phyloP scores from a whole-genome alignment of 352 stramenopile genomes.

The Phytopythium sindhum region DNA sequence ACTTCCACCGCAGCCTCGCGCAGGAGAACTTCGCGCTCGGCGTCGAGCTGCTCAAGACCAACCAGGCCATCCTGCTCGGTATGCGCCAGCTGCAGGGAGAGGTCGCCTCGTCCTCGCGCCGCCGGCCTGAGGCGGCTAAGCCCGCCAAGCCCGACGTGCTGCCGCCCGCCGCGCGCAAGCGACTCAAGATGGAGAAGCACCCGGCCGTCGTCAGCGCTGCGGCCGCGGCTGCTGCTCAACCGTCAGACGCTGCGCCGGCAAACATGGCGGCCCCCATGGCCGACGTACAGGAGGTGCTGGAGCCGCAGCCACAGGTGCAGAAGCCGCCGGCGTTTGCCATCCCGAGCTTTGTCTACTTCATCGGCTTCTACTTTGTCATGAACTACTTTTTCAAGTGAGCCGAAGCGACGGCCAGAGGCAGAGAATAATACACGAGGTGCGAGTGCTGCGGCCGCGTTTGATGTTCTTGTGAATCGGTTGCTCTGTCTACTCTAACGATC shows the following conservation, averaged over 20 bases:
- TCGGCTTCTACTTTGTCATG: constrained; percentile 63
- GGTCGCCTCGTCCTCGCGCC: constrained; percentile 55
- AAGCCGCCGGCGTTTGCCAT: constrained; percentile 42
- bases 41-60: constrained; percentile 78
- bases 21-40: constrained; percentile 71
- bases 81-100: constrained; percentile 80
- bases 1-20: constrained; percentile 77
- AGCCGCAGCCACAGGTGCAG: constrained; percentile 50
- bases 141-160: constrained; percentile 48
- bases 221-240: constrained; percentile 14
- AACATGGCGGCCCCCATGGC: constrained; percentile 17
- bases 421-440: neutral
- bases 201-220: constrained; percentile 6
- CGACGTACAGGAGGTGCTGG: constrained; percentile 41
- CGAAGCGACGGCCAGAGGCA: neutral
- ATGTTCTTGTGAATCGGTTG: neutral
- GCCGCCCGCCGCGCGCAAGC: constrained; percentile 50
- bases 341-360: constrained; percentile 60
- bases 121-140: constrained; percentile 35
- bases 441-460: neutral
- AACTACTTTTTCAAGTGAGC: constrained; percentile 64
- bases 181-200: constrained; percentile 69
- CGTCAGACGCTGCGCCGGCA: neutral
- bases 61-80: constrained; percentile 73
- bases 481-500: neutral